Evolutionary conservation across 2,329 filamentous ascomycete genomes (phyloP).

Genomic region (Ophiostoma quercus): DNA sequence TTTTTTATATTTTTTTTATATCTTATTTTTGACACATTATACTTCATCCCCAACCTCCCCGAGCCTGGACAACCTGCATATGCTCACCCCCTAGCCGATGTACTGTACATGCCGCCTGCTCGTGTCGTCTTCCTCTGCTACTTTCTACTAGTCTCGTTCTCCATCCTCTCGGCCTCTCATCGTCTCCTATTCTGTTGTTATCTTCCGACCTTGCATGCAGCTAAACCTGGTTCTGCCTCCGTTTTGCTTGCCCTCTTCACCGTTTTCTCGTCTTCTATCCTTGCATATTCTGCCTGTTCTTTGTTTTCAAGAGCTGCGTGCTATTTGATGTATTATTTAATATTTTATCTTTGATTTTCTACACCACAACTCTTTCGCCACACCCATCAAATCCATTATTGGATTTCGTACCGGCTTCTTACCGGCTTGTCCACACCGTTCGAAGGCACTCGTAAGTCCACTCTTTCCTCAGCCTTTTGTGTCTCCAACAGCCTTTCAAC

Average conservation of each 20-base stretch:
- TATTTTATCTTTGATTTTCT: neutral
- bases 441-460: neutral
- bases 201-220: constrained; percentile 20
- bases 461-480: neutral
- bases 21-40: neutral
- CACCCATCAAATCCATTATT: neutral
- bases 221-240: constrained; percentile 24
- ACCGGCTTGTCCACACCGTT: neutral
- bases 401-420: neutral
- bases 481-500: neutral
- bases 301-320: neutral
- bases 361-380: neutral
- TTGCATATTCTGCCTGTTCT: neutral
- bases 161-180: neutral
- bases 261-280: neutral
- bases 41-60: constrained; percentile 22
- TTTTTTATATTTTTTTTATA: neutral
- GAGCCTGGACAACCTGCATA: constrained; percentile 20
- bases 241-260: constrained; percentile 19
- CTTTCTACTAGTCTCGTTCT: neutral
- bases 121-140: constrained; percentile 3
- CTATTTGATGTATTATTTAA: neutral
- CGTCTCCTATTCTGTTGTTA: constrained; percentile 8
- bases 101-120: constrained; percentile 25
- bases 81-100: constrained; percentile 18